A percentile compares a stretch with the other conserved stretches of the same genome.
phyloP scores from a whole-genome alignment of 805 yeast genomes.

The Maudiozyma bulderi region DNA sequence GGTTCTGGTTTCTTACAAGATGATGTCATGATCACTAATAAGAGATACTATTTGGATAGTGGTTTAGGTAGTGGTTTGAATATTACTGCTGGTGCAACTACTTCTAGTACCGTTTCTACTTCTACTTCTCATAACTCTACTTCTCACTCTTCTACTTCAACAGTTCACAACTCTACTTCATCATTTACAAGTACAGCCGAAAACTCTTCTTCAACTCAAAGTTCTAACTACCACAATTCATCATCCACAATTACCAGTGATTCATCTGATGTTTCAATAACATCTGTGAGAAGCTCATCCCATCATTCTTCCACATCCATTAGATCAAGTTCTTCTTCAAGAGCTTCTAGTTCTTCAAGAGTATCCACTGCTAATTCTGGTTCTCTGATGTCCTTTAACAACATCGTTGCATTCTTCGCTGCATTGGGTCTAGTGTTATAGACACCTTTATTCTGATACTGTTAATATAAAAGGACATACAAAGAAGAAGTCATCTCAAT shows the following conservation, averaged over 20 bases:
- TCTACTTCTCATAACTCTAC: constrained; percentile 5
- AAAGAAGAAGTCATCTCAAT: no score
- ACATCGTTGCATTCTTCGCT: not conserved
- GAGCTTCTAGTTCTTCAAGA: not conserved
- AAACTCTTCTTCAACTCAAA: not conserved
- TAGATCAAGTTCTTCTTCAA: not conserved
- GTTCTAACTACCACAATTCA: not conserved
- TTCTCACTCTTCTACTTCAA: not conserved
- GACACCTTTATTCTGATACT: not conserved
- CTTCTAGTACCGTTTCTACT: constrained; percentile 3
- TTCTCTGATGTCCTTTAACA: not conserved
- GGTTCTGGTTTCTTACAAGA: constrained; percentile 38
- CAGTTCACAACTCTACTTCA: not conserved
- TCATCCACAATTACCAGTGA: not conserved
- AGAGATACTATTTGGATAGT: constrained; percentile 49
- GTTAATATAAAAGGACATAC: no score
- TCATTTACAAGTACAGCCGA: not conserved
- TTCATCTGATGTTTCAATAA: not conserved
- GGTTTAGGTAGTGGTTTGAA: constrained; percentile 60
- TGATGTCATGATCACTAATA: constrained; percentile 51
- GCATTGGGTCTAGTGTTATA: not conserved
- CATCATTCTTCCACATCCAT: not conserved
- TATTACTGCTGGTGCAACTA: constrained; percentile 29
- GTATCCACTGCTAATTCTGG: not conserved
- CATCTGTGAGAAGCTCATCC: not conserved